phyloP scores from a whole-genome alignment of 257 asterid species.

The Capsicum chinense region DNA sequence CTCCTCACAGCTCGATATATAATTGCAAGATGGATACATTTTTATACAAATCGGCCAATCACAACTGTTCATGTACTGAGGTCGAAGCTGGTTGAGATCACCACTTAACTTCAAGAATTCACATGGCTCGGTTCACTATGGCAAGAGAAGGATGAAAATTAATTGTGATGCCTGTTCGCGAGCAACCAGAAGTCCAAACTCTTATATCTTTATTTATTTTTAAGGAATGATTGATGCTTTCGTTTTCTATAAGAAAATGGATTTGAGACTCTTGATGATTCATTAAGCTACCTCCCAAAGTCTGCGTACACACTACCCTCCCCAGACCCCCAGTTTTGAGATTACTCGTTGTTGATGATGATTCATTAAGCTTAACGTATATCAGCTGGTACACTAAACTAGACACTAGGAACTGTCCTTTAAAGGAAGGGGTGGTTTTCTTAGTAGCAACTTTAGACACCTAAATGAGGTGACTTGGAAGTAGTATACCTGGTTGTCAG shows the following conservation, averaged over 20 bases:
- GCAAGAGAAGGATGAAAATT: background rate
- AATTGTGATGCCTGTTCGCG: background rate
- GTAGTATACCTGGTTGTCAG: background rate
- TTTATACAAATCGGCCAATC: background rate
- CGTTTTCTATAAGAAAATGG: background rate
- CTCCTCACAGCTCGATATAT: background rate
- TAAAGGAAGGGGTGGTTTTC: background rate
- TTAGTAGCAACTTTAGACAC: background rate
- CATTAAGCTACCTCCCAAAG: background rate
- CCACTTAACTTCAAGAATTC: conserved; percentile 6
- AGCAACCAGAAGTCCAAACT: conserved; percentile 1
- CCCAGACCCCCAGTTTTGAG: background rate
- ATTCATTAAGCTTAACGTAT: background rate
- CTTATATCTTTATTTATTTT: background rate
- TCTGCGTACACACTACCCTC: background rate
- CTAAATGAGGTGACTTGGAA: background rate
- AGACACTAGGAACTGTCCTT: background rate
- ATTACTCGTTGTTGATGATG: background rate
- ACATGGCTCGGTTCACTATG: conserved; percentile 2
- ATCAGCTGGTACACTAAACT: background rate
- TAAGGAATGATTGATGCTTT: background rate
- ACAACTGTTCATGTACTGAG: background rate
- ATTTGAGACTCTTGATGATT: background rate
- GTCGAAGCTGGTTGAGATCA: background rate
- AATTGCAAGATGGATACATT: background rate